These are phyloP conservation scores for Pontederia crassipes DNA, from an alignment of 176 grass and related monocot genomes.

Conservation along the genomic window DNA sequence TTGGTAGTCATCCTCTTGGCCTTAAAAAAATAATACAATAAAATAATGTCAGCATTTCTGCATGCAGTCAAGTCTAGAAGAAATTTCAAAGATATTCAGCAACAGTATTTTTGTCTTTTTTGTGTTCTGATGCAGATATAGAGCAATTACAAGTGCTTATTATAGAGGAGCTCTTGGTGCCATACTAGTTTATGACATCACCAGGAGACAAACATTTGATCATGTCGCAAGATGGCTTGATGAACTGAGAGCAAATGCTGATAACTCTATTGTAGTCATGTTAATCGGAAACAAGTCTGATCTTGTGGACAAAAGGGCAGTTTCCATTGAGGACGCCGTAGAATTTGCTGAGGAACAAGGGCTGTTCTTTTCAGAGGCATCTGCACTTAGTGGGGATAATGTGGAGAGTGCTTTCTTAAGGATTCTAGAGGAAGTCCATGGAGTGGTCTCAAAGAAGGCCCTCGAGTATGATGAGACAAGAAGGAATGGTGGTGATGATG, in stretches of 20 bases:
- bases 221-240: not conserved
- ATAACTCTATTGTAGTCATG: not conserved
- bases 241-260: not conserved
- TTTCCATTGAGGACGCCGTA: too few species aligned
- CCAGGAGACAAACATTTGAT: not conserved
- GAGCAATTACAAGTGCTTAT: too few species aligned
- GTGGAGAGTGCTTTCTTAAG: constrained; percentile 1
- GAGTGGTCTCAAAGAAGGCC: not conserved
- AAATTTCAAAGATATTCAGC: too few species aligned
- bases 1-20: too few species aligned
- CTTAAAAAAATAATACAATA: too few species aligned
- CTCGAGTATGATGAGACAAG: not conserved
- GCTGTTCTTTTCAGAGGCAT: not conserved
- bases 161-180: not conserved
- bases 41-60: too few species aligned
- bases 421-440: not conserved
- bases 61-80: too few species aligned
- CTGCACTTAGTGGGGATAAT: not conserved
- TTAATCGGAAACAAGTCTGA: too few species aligned
- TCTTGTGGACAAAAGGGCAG: too few species aligned
- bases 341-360: not conserved
- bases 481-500: too few species aligned
- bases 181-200: not conserved
- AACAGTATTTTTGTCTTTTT: not conserved
- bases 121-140: not conserved